A percentile compares a stretch with the other conserved stretches of the same genome.
Evolutionary conservation across 2,329 filamentous ascomycete genomes (phyloP).

Genomic region (Knufia fluminis): DNA sequence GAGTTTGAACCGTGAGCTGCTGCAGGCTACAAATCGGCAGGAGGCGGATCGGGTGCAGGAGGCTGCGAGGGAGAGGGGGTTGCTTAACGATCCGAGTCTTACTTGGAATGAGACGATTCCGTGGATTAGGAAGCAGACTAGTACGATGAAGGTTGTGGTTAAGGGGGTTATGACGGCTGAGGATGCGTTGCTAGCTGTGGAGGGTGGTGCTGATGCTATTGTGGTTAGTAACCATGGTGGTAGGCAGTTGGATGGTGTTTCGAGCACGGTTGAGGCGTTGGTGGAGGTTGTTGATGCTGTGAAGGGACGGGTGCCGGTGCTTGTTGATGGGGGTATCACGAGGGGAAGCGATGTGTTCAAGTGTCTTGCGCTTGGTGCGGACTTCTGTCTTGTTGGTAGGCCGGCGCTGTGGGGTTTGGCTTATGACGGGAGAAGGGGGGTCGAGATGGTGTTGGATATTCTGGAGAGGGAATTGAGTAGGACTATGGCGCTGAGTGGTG

Average conservation of each 20-base stretch:
- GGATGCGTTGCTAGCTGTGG: slow-evolving; percentile 29
- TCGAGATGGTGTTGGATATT: slow-evolving; percentile 28
- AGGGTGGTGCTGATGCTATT: slow-evolving; percentile 30
- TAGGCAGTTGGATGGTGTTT: slow-evolving; percentile 30
- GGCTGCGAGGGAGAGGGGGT: background rate
- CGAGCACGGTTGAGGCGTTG: slow-evolving; percentile 31
- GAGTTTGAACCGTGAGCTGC: slow-evolving; percentile 5
- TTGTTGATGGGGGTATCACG: slow-evolving; percentile 32
- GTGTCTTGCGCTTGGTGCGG: slow-evolving; percentile 27
- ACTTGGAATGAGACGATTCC: slow-evolving; percentile 18
- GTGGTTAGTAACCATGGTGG: slow-evolving; percentile 33
- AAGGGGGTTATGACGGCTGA: slow-evolving; percentile 26
- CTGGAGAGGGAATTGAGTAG: slow-evolving; percentile 18
- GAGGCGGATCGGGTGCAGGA: background rate
- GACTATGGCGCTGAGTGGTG: slow-evolving; percentile 22
- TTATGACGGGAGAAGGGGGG: slow-evolving; percentile 27
- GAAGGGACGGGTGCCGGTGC: slow-evolving; percentile 26
- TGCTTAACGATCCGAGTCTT: slow-evolving; percentile 45
- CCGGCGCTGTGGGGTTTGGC: slow-evolving; percentile 29
- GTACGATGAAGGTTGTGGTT: slow-evolving; percentile 18
- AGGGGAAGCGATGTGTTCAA: slow-evolving; percentile 30
- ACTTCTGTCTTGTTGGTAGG: slow-evolving; percentile 26
- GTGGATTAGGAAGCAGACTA: slow-evolving; percentile 12
- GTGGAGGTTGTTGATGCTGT: slow-evolving; percentile 22
- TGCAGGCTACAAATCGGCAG: background rate